Evolutionary conservation across 805 yeast genomes (phyloP).

Genomic region (Millerago galiae): DNA sequence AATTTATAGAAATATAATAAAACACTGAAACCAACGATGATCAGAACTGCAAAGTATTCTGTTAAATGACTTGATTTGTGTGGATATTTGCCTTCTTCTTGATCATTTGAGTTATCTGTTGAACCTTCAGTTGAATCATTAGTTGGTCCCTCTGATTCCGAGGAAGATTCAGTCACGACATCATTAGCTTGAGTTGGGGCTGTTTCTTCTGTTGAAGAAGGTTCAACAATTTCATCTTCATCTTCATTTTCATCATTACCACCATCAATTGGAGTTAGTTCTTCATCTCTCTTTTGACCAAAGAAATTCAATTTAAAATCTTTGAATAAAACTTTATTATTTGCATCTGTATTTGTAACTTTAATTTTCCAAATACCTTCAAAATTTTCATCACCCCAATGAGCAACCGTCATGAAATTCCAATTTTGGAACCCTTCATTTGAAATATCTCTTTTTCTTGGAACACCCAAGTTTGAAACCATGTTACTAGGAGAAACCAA

Average conservation of each 20-base stretch:
- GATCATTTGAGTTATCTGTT: slow-evolving; percentile 6
- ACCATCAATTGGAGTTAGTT: slow-evolving; percentile 13
- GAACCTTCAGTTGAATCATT: slow-evolving; percentile 3
- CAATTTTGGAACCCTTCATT: slow-evolving; percentile 63
- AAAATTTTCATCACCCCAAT: slow-evolving; percentile 90
- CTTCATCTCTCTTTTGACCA: slow-evolving; percentile 59
- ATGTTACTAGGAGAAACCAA: slow-evolving; percentile 74
- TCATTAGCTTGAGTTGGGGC: not conserved
- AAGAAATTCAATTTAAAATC: slow-evolving; percentile 76
- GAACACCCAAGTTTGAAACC: slow-evolving; percentile 64
- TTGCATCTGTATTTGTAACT: slow-evolving; percentile 42
- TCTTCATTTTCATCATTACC: slow-evolving; percentile 8
- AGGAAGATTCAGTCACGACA: slow-evolving; percentile 13
- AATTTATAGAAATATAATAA: slow-evolving; percentile 37
- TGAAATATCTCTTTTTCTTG: slow-evolving; percentile 53
- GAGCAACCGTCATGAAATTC: slow-evolving; percentile 97
- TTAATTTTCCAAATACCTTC: slow-evolving; percentile 77
- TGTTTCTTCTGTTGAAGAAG: slow-evolving; percentile 1
- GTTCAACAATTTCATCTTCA: not conserved
- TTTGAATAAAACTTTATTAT: slow-evolving; percentile 37
- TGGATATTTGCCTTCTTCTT: slow-evolving; percentile 32
- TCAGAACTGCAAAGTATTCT: slow-evolving; percentile 54
- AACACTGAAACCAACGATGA: slow-evolving; percentile 50
- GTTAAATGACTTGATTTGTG: slow-evolving; percentile 42
- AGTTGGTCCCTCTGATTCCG: not conserved